Conservation (phyloP, 495 filamentous ascomycete species). For the Xylaria longipes region DNA sequence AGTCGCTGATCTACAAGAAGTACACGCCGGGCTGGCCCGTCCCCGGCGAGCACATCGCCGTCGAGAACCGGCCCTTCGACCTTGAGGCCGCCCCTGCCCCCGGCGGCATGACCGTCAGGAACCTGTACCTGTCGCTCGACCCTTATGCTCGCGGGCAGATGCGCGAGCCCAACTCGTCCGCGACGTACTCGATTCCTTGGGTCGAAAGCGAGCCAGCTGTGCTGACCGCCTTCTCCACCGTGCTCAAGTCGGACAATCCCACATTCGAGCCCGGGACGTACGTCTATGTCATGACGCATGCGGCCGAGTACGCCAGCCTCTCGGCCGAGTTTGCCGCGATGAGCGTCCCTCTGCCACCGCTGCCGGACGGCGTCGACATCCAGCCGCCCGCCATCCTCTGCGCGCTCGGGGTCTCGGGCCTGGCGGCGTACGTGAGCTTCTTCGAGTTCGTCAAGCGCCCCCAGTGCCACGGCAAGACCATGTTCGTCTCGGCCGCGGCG, state of each 20-base stretch:
- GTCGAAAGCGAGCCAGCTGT: no score
- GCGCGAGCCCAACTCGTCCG: no score
- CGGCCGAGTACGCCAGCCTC: slow-evolving; percentile 62
- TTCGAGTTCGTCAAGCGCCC: slow-evolving; percentile 73
- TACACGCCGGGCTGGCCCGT: slow-evolving; percentile 67
- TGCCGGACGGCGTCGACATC: slow-evolving; percentile 51
- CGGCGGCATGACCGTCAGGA: no score
- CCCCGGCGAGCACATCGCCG: slow-evolving; percentile 66
- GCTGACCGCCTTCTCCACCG: no score
- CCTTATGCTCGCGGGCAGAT: no score
- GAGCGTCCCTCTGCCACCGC: slow-evolving; percentile 56
- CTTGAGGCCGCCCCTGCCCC: no score
- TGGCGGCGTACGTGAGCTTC: slow-evolving; percentile 77
- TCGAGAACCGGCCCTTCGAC: slow-evolving; percentile 62
- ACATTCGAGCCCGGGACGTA: slow-evolving; percentile 66
- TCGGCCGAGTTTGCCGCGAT: slow-evolving; percentile 35
- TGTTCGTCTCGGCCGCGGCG: slow-evolving; percentile 75
- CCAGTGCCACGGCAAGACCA: slow-evolving; percentile 72
- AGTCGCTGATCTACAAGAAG: slow-evolving; percentile 67
- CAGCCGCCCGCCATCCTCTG: slow-evolving; percentile 63
- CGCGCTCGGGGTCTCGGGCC: slow-evolving; percentile 74
- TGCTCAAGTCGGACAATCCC: no score
- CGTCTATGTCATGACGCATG: slow-evolving; percentile 56
- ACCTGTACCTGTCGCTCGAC: no score
- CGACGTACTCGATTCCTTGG: no score